Evolutionary conservation across 2,329 filamentous ascomycete species (phyloP).

Genomic region (Stagonosporopsis chrysanthemi): DNA sequence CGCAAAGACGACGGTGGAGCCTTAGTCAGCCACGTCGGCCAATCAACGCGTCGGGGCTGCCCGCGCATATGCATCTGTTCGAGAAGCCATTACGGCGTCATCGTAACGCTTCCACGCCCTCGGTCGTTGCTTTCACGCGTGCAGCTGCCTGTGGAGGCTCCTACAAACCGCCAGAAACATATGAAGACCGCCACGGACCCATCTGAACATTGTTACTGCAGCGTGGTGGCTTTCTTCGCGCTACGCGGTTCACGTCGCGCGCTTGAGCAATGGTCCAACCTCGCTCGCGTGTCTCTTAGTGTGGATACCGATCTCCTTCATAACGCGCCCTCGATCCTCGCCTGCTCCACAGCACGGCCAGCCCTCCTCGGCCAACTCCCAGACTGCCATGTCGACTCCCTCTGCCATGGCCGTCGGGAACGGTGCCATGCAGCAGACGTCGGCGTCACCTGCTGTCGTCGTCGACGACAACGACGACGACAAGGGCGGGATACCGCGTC

Average conservation of each 20-base stretch:
- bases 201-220: constrained; percentile 19
- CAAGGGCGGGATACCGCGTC: constrained; percentile 45
- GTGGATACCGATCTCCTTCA: constrained; percentile 31
- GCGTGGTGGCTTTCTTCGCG: constrained; percentile 16
- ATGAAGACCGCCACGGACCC: constrained; percentile 5
- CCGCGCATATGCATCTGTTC: constrained; percentile 33
- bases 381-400: constrained; percentile 47
- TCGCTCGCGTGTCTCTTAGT: constrained; percentile 30
- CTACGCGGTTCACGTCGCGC: constrained; percentile 37
- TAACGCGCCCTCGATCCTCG: constrained; percentile 24
- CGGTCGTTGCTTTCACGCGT: constrained; percentile 22
- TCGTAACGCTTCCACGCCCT: constrained; percentile 20
- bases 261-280: constrained; percentile 47
- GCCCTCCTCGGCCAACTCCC: constrained; percentile 24
- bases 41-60: constrained; percentile 34
- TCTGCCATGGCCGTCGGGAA: constrained; percentile 31
- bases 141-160: constrained; percentile 24
- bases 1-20: constrained; percentile 4
- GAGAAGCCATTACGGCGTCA: constrained; percentile 11
- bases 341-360: constrained; percentile 28
- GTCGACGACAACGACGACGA: constrained; percentile 37
- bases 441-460: constrained; percentile 30
- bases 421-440: constrained; percentile 32
- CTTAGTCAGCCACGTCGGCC: constrained; percentile 23
- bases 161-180: not conserved